These are phyloP conservation scores for Volvox africanus DNA, from an alignment of 139 green algal species.

Conservation along the genomic window DNA sequence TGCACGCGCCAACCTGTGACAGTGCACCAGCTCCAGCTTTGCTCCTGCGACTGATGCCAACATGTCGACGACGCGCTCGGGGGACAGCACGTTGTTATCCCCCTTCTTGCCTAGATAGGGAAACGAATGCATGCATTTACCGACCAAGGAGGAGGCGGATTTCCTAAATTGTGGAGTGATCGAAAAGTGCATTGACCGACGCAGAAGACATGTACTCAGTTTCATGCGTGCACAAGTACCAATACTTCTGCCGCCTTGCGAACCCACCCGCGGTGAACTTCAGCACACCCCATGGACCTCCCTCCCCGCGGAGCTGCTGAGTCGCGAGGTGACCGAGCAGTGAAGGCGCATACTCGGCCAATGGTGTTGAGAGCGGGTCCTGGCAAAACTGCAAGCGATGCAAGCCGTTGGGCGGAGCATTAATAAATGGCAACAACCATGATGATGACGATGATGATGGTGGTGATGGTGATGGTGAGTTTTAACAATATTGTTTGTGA, in stretches of 20 bases:
- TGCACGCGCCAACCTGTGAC: constrained; percentile 34
- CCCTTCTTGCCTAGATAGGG: constrained; percentile 41
- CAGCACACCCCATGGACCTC: background rate
- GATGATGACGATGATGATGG: background rate
- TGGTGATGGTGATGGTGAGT: too few species aligned
- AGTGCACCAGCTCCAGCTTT: constrained; percentile 45
- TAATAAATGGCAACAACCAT: too few species aligned
- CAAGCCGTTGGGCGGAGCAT: too few species aligned
- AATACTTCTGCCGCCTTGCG: background rate
- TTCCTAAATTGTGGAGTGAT: too few species aligned
- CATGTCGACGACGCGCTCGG: constrained; percentile 57
- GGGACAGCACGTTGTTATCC: constrained; percentile 45
- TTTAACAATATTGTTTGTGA: too few species aligned
- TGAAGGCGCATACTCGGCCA: constrained; percentile 9
- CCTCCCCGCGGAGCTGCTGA: background rate
- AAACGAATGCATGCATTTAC: too few species aligned
- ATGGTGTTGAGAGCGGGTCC: constrained; percentile 6
- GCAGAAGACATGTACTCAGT: too few species aligned
- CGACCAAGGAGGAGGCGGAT: too few species aligned
- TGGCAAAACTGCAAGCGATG: background rate
- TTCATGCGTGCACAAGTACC: too few species aligned
- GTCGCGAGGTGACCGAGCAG: constrained; percentile 15
- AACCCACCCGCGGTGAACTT: background rate
- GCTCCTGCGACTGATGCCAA: constrained; percentile 27
- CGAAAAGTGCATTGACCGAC: too few species aligned